Conservation (phyloP, 441 rosid genomes). For the Populus hybrid region DNA sequence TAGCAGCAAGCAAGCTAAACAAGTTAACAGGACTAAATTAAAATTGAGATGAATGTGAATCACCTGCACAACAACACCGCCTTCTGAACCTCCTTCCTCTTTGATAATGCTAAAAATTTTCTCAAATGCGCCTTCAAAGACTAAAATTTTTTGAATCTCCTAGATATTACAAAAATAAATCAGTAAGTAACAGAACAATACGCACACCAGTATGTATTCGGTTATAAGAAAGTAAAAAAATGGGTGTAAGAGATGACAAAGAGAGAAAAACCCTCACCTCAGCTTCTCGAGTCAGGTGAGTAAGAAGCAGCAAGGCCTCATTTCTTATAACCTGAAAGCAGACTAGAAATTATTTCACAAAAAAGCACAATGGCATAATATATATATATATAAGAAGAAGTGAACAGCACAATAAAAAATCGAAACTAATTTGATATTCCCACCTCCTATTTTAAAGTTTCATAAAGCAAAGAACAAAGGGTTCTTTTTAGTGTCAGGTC, state of each 20-base stretch:
- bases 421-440: not conserved
- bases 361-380: conserved; percentile 8
- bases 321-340: conserved; percentile 80
- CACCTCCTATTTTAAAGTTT: no score
- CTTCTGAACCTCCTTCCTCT: conserved; percentile 98
- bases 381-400: not conserved
- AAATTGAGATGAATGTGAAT: conserved; percentile 15
- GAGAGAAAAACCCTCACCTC: conserved; percentile 46
- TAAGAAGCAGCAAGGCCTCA: conserved; percentile 94
- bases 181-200: conserved; percentile 20
- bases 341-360: conserved; percentile 20
- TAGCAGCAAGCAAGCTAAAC: conserved; percentile 12
- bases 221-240: conserved; percentile 10
- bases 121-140: conserved; percentile 97
- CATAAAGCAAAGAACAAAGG: not conserved
- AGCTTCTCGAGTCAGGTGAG: conserved; percentile 97
- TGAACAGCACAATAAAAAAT: not conserved
- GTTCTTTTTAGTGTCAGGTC: not conserved
- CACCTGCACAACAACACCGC: conserved; percentile 99
- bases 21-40: conserved; percentile 7
- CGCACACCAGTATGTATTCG: conserved; percentile 7
- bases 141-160: conserved; percentile 99
- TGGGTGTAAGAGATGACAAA: conserved; percentile 10
- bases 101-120: conserved; percentile 85
- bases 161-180: conserved; percentile 29